phyloP scores from a whole-genome alignment of 495 filamentous ascomycete genomes.

The Staphylotrichum tortipilum region DNA sequence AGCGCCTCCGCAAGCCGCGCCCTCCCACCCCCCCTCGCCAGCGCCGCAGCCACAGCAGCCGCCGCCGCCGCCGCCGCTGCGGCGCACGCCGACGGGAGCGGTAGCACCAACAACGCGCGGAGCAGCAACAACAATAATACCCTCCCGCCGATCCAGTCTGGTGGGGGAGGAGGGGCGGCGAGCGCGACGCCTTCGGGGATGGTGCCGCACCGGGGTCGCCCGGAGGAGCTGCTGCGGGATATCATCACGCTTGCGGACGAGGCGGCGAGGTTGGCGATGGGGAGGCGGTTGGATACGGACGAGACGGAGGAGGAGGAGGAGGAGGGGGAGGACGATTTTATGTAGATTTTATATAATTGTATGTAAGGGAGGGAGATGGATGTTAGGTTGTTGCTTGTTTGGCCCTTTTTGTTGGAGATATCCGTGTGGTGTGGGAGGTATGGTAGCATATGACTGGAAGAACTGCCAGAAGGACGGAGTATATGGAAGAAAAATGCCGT shows the following conservation, averaged over 20 bases:
- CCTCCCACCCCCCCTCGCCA: not conserved
- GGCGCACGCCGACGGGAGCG: too few relatives aligned
- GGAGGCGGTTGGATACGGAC: slow-evolving; percentile 23
- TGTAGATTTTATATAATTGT: slow-evolving; percentile 12
- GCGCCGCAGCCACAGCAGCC: not conserved
- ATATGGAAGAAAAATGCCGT: too few relatives aligned
- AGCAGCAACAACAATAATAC: slow-evolving; percentile 7
- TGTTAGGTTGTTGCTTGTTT: too few relatives aligned
- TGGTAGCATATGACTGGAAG: too few relatives aligned
- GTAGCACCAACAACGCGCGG: not conserved
- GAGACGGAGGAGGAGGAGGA: slow-evolving; percentile 43
- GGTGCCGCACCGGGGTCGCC: slow-evolving; percentile 18
- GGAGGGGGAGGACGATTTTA: slow-evolving; percentile 40
- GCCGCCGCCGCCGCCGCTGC: not conserved
- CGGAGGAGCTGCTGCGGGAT: slow-evolving; percentile 35
- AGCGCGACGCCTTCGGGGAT: not conserved
- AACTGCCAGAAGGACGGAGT: too few relatives aligned
- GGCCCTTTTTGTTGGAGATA: too few relatives aligned
- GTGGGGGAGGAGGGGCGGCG: not conserved
- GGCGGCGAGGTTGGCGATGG: slow-evolving; percentile 24
- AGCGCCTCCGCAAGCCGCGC: not conserved
- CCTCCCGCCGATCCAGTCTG: slow-evolving; percentile 15
- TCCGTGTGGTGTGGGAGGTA: too few relatives aligned
- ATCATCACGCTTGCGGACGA: slow-evolving; percentile 35
- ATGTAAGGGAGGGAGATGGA: too few relatives aligned